Base-by-base conservation (phyloP, 805 yeast species). In the Cyberlindnera mrakii region DNA sequence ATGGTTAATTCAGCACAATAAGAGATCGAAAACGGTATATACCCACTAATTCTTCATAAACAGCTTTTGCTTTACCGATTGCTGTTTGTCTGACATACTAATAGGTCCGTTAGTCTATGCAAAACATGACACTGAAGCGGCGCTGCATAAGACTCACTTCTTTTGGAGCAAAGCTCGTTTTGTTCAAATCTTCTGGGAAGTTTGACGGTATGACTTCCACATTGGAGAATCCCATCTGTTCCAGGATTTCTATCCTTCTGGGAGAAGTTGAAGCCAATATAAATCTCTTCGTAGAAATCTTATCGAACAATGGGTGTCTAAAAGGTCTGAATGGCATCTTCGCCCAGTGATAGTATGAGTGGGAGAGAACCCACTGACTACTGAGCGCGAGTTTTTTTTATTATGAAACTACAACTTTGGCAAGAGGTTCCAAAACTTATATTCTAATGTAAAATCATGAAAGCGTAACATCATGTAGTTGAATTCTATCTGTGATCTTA, bases 251-350 rank as follows among this genome's bases (percentile, higher is more conserved):
- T 42, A 67, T 63, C 44, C 99, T 67, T 46, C 96, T 71, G 3
- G 95, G 91, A 0, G 97, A 90, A 1, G 85, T 74, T 3, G 96
- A 87, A 0, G 96, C 96, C 6, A 91, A 70, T 5, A 87, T 66
- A 20, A 90, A 44, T 27, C 53, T 45, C 41, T 44, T 49, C 10
- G 35, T 11, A 9, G 48, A 45, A 49, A 33, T 44, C 37, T 41
- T 38, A 1, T 55, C 48, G 45, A 58, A 63, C 5, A 69, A 51
- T 10, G 71, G 64, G 45, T 65, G 65, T 2, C 54, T 43, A 36
- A 65, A 54, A 13, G 55, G 51, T 20, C 48, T 29, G 40, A 51
- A 51, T n/a, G 47, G 13, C 47, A 47, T 47, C 27, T 23, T 23
- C 11, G 8, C 27, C 27, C 27, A 9, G 27, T 9, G 27, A 23